Conservation (phyloP, 2,329 filamentous ascomycete species). For the Aureobasidium pullulans region DNA sequence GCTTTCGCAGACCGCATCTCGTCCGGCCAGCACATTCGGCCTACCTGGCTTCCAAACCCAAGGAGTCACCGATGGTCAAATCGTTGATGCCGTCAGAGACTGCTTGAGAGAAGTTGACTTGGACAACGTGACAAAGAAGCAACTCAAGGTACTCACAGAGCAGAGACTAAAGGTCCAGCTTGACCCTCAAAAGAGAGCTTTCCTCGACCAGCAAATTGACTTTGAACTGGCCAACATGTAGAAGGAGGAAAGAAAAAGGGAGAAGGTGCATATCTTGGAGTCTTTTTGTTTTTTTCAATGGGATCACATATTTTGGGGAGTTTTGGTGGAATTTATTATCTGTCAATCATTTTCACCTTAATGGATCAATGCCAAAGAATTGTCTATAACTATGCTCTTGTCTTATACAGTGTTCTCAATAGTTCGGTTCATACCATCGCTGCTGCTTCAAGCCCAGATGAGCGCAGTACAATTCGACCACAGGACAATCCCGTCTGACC, state of each 20-base stretch:
- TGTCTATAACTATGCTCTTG: background rate
- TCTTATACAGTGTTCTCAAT: background rate
- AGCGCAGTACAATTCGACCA: too few relatives aligned
- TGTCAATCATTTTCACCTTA: background rate
- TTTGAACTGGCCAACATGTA: constrained; percentile 90
- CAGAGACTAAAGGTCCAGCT: constrained; percentile 88
- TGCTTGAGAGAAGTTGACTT: constrained; percentile 85
- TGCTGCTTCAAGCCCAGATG: too few relatives aligned
- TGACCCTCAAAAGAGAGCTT: constrained; percentile 74
- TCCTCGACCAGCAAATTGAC: constrained; percentile 91
- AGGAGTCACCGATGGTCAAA: constrained; percentile 71
- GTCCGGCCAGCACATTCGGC: constrained; percentile 12
- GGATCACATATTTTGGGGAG: background rate
- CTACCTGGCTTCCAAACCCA: constrained; percentile 49
- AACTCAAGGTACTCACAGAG: constrained; percentile 76
- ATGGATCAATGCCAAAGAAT: background rate
- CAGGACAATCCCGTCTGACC: too few relatives aligned
- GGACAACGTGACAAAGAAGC: constrained; percentile 98
- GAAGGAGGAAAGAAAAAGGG: background rate
- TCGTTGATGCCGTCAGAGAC: constrained; percentile 74
- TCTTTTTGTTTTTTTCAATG: background rate
- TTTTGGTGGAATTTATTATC: background rate
- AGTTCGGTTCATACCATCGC: too few relatives aligned
- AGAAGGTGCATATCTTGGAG: background rate
- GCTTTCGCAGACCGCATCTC: constrained; percentile 10